Base-by-base conservation (phyloP, 331 rosid species). In the Phaseolus coccineus region DNA sequence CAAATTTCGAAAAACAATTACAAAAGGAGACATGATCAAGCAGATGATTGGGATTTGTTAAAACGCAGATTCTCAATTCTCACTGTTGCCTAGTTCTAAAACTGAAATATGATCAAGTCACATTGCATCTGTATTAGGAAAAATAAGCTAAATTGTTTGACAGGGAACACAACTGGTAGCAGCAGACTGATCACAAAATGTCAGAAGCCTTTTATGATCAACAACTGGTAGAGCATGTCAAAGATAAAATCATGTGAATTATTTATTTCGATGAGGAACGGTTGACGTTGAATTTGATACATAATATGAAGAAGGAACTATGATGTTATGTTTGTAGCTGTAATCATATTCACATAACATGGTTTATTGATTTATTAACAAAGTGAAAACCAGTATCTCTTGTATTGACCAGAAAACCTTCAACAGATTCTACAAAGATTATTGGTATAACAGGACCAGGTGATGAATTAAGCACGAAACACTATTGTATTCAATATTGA, bases 1-100 rank as follows among this genome's bases (percentile, higher is more conserved):
- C 22, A 19, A 19, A 19, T 19, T 19, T 19, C 22, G 22, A 19
- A 19, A 19, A 19, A 19, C 68, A 72, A 64, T 48, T 64, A 65
- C 31, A 77, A 76, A 25, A 9, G 8, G 73, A 71, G 44, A 64
- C 42, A 64, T 42, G 37, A 73, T 59, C 13, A 66, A 52, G 72
- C 47, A 55, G 33, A 4, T 52, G 40, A 76, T 69, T 31, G 24
- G 37, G 28, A 56, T 47, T 59, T 69, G 44, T 16, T 22, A 30
- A 30, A 33, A 74, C 31, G 16, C 19, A 55, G 44, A 9, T 33
- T 33, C 66, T 30, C 50, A 11, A 27, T 58, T 27, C 37, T 58
- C 65, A 58, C 27, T 19, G 6, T 16, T 33, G 62, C 72, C 72
- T 48, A 28, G 28, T 58, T 27, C 42, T 15, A 44, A 30, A 61